Evolutionary conservation across 2,329 filamentous ascomycete genomes (phyloP).

Genomic region (Scedosporium aurantiacum): DNA sequence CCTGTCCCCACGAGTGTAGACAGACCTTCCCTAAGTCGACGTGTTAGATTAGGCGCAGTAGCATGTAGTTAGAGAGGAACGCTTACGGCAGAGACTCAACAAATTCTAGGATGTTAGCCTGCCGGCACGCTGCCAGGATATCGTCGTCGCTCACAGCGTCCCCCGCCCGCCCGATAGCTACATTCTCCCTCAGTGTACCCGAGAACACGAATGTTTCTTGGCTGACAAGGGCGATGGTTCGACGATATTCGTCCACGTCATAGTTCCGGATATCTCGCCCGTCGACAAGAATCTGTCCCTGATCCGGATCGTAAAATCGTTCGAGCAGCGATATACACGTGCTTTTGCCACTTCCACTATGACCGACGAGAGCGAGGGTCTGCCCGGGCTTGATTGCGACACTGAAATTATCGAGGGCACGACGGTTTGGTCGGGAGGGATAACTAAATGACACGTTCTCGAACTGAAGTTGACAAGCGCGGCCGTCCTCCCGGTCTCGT

Average conservation of each 20-base stretch:
- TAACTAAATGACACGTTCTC: too few species aligned
- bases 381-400: too few species aligned
- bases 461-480: too few species aligned
- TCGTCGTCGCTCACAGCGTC: too few species aligned
- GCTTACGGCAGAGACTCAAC: slow-evolving; percentile 34
- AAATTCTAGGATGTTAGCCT: slow-evolving; percentile 46
- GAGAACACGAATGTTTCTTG: slow-evolving; percentile 31
- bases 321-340: slow-evolving; percentile 43
- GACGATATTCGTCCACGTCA: too few species aligned
- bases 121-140: slow-evolving; percentile 31
- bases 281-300: slow-evolving; percentile 7
- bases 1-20: slow-evolving; percentile 53
- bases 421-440: too few species aligned
- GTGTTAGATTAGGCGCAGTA: too few species aligned
- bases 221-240: slow-evolving; percentile 24
- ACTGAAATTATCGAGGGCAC: too few species aligned
- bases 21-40: slow-evolving; percentile 35
- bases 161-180: slow-evolving; percentile 14
- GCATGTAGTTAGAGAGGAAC: too few species aligned
- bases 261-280: too few species aligned
- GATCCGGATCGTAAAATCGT: slow-evolving; percentile 29
- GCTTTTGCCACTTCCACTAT: slow-evolving; percentile 48
- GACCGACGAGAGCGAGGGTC: slow-evolving; percentile 39
- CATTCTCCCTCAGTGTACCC: slow-evolving; percentile 44
- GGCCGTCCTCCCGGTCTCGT: too few species aligned